Base-by-base conservation (phyloP, 129 eudicot genomes). In the Chrysanthemum lavandulifolium region DNA sequence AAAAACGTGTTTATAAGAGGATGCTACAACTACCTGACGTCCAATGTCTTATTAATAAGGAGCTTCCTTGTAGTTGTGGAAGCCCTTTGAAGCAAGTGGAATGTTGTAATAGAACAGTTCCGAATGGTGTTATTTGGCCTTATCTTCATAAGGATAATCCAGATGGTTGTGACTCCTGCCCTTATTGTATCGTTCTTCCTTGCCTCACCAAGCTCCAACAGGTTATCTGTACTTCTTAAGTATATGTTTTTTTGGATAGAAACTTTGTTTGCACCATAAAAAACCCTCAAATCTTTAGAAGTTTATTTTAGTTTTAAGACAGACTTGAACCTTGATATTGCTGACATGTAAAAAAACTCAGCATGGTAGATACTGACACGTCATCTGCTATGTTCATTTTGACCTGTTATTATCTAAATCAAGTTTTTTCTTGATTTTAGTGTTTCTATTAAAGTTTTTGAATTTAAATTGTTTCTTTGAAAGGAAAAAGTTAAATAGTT, bases 181-280 rank as follows among this genome's bases (percentile, higher is more conserved):
- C 98, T 3, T 84, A 68, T 76, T 94, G 98, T 60, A 79, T 94
- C 57, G 95, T 94, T 81, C 93, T 94, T 75, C 98, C 98, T 76
- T 94, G 97, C 80, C 90, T 94, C 51, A 81, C 88, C 67, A 94
- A 94, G 79, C 98, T 94, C 76, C 98, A 94, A 70, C 98, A 86
- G 97, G 98, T 87, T 62, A 55, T 23, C 50, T 54, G 16, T 82
- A 58, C 53, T n/a, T 68, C 29, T 9, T 66, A 54, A 54, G 15
- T 31, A 63, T 59, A 57, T 57, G 15, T 18, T 71, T 73, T 73
- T 54, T 70, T 36, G 23, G 21, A 29, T 11, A 25, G n/a, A 36
- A 5, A 6, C 45, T 5, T 36, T 36, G 31, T 61, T 29, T 61
- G 66, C 47, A 25, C 2, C 18, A 10, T 61, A 13, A 61, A 2